Conservation (phyloP, 768 basidiomycete genomes). For the Panaeolus papilionaceus region DNA sequence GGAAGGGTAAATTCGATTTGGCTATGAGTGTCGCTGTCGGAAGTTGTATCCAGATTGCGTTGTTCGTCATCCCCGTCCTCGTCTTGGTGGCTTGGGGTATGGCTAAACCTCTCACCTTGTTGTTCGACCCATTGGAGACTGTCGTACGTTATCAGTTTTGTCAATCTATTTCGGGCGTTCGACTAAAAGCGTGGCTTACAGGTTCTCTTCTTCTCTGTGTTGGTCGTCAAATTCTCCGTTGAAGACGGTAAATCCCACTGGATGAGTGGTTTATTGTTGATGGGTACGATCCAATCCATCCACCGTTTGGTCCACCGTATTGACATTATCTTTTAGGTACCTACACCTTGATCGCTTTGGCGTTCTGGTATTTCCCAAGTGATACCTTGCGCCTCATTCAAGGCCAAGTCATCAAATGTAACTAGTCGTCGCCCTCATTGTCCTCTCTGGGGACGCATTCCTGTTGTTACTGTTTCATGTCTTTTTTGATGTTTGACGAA, state of each 20-base stretch:
- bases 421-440: slow-evolving; percentile 19
- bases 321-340: slow-evolving; percentile 31
- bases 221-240: slow-evolving; percentile 49
- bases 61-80: slow-evolving; percentile 48
- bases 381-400: slow-evolving; percentile 41
- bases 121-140: slow-evolving; percentile 48
- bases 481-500: slow-evolving; percentile 3
- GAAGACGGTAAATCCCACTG: slow-evolving; percentile 56
- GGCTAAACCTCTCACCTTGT: slow-evolving; percentile 44
- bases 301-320: neutral
- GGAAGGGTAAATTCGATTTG: slow-evolving; percentile 48
- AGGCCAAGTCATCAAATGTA: slow-evolving; percentile 37
- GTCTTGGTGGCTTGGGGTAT: slow-evolving; percentile 47
- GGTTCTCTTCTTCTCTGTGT: slow-evolving; percentile 20
- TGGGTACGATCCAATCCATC: slow-evolving; percentile 31
- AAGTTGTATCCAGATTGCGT: slow-evolving; percentile 48
- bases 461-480: neutral
- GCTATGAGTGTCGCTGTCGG: slow-evolving; percentile 51
- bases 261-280: slow-evolving; percentile 49
- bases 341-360: slow-evolving; percentile 42
- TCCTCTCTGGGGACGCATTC: neutral
- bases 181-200: slow-evolving; percentile 3
- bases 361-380: slow-evolving; percentile 47
- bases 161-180: neutral
- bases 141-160: slow-evolving; percentile 32